Evolutionary conservation across 2,329 filamentous ascomycete genomes (phyloP), one percentile per base, ranked within the genome.

Genomic region (Ceratocystis lukuohia): DNA sequence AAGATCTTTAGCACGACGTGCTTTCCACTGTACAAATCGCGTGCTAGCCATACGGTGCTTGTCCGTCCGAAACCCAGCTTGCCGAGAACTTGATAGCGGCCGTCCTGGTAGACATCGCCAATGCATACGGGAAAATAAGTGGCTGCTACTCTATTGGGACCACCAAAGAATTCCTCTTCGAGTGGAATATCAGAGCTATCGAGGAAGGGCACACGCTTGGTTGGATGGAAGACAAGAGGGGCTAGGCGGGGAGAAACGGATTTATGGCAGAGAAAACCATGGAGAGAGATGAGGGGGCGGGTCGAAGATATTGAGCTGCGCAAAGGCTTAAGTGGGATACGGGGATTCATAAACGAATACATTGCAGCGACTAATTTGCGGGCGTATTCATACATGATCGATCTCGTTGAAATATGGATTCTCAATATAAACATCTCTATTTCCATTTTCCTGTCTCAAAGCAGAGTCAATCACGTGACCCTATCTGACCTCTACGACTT

Each of bases 61-160:
- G 61, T 62, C 41, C 61, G 61, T 10, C 61, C 61, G 41, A 62
- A 62, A 20, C 61, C 61, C 20, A 62, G 61, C 61, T 62, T 62
- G 41, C 61, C 61, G 17, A 62, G 25, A 3, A 62, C 10, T 28
- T 62, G 61, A 25, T 30, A 62, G 44, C 61, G 61, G 22, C 20
- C 41, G 10, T 5, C 22, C 2, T 28, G 37, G 41, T 28, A 28
- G 8, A 45, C 6, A n/a, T n/a, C 61, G 41, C 61, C 61, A 20
- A 62, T 62, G 61, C 25, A 22, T 7, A 62, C 44, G 44, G 61
- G 61, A 41, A 62, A 62, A 44, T 62, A 62, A 25, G 30, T 17
- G 22, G 61, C 61, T n/a, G 61, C 45, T n/a, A 33, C 61, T n/a
- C 22, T 12, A 5, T 20, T 44, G 20, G 61, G 20, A 44, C 44